Percentiles rank a stretch among this genome's conserved stretches.
Evolutionary conservation across 768 basidiomycete species (phyloP).

Genomic region (Russula lepida): DNA sequence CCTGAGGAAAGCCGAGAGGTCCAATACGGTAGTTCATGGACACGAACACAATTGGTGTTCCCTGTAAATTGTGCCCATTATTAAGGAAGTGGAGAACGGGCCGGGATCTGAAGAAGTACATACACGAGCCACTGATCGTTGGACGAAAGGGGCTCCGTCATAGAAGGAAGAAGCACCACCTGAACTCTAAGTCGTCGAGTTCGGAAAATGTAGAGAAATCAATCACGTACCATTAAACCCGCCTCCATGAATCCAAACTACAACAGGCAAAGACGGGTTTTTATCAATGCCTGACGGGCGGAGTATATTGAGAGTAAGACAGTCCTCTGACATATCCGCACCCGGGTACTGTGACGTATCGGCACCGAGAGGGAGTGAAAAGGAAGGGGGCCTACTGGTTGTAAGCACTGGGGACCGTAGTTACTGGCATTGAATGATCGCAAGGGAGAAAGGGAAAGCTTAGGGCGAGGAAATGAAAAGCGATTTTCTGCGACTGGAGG

Average conservation of each 20-base stretch:
- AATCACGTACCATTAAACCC: constrained; percentile 23
- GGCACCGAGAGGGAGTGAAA: not conserved
- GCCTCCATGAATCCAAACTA: constrained; percentile 41
- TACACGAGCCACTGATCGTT: constrained; percentile 16
- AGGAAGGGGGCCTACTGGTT: constrained; percentile 16
- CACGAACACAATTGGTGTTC: constrained; percentile 35
- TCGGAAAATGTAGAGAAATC: not conserved
- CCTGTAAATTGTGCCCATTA: not conserved
- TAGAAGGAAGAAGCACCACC: constrained; percentile 1
- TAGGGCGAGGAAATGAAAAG: constrained; percentile 25
- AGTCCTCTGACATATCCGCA: constrained; percentile 35
- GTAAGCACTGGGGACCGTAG: constrained; percentile 27
- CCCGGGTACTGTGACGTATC: not conserved
- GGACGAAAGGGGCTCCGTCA: constrained; percentile 7
- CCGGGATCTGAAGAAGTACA: not conserved
- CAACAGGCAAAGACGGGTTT: constrained; percentile 32
- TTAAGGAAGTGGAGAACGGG: not conserved
- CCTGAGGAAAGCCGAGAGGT: constrained; percentile 41
- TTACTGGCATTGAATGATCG: constrained; percentile 26
- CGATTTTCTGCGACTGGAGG: constrained; percentile 28
- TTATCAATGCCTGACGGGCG: constrained; percentile 30
- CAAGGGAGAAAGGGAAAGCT: constrained; percentile 17
- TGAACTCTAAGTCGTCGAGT: not conserved
- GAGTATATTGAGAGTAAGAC: constrained; percentile 41
- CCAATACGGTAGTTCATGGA: constrained; percentile 45